Base-by-base conservation (phyloP, 164 flowering plant genomes). In the Houttuynia cordata region DNA sequence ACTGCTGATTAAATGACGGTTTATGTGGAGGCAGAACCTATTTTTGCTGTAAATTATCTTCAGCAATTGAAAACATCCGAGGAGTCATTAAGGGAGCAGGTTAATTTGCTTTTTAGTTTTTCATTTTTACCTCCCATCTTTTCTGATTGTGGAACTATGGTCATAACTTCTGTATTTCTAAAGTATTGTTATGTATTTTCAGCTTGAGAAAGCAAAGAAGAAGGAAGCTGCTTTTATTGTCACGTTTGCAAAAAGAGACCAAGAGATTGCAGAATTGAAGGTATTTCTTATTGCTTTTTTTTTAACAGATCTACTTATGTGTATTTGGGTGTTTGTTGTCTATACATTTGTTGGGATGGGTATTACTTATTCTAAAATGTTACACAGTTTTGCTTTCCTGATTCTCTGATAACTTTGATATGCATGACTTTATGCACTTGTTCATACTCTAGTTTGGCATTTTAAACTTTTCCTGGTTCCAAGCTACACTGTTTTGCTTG, bases 211-310 rank as follows among this genome's bases (percentile, higher is more conserved):
- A 73, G 96, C 96, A 65, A 94, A 83, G 83, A 94, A 87, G 69
- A 94, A 94, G 69, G 99, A 94, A 81, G 99, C 94, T 76, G 97
- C 97, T 50, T 88, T 91, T 67, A 85, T 88, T 68, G 97, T 91
- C 30, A 89, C 96, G 30, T 87, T 91, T 79, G 96, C 97, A 56
- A 94, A 94, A 70, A 71, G 94, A 42, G 99, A 94, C 71, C 99
- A 94, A 74, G 97, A 94, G 76, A 87, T 91, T 68, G 85, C 96
- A 24, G 97, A 94, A 68, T 62, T 94, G 69, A 94, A 88, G 91
- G 96, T 85, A 54, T 53, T 17, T 45, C 49, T 12, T 45, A 12
- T 45, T 45, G 49, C 2, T 45, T 45, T 2, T 10, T 0, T 45
- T 12, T 7, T 3, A 45, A 12, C 2, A 45, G 49, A 0, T 8